Evolutionary conservation across 164 flowering plant genomes (phyloP).

Genomic region (Paratinospora sagittata): DNA sequence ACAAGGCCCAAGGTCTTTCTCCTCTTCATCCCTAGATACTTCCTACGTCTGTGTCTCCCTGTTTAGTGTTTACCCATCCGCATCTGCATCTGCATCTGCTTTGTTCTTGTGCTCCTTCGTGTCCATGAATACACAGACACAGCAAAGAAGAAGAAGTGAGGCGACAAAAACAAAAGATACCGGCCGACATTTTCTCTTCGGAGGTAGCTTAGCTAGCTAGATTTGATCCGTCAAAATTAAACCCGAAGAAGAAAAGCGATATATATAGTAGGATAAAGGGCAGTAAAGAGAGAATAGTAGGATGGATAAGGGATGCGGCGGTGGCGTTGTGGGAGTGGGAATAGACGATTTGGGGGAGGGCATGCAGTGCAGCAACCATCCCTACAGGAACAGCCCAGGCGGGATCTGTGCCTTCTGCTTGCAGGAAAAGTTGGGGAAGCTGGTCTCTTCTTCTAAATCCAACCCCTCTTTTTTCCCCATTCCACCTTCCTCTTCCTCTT

Average conservation of each 20-base stretch:
- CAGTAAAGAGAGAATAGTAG: too few relatives aligned
- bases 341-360: constrained; percentile 51
- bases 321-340: constrained; percentile 1
- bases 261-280: background rate
- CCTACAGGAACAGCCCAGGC: constrained; percentile 63
- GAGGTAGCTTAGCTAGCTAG: too few relatives aligned
- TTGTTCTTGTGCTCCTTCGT: too few relatives aligned
- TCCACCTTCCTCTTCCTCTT: constrained; percentile 33
- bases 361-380: constrained; percentile 74
- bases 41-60: too few relatives aligned
- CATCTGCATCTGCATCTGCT: too few relatives aligned
- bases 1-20: background rate
- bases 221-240: too few relatives aligned
- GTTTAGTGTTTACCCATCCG: too few relatives aligned
- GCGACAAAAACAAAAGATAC: too few relatives aligned
- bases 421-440: constrained; percentile 81
- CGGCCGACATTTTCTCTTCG: too few relatives aligned
- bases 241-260: too few relatives aligned
- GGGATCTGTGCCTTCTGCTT: constrained; percentile 89
- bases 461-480: constrained; percentile 32
- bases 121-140: too few relatives aligned
- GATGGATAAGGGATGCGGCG: constrained; percentile 7
- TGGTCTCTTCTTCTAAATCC: constrained; percentile 46
- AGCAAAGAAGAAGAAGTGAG: background rate
- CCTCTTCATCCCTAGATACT: background rate